Evolutionary conservation across 1,284 basidiomycete genomes (phyloP).

Genomic region (Malassezia arunalokei): DNA sequence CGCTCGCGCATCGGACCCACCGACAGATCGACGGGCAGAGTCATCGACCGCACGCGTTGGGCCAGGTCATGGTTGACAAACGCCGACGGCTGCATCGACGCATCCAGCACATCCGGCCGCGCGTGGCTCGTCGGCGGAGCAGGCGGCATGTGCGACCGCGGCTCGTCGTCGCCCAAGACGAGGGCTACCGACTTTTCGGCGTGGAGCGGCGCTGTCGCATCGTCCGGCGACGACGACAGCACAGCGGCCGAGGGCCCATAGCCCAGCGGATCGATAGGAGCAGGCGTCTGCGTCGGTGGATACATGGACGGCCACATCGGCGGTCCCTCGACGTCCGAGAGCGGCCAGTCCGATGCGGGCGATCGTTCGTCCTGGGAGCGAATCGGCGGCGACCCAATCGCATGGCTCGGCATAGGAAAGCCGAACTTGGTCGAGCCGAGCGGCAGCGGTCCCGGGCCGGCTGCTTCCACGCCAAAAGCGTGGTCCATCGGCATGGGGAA

Average conservation of each 20-base stretch:
- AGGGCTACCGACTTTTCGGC: constrained; percentile 11
- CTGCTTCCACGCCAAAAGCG: neutral
- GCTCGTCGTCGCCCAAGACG: constrained; percentile 10
- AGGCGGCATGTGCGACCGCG: neutral
- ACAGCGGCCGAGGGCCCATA: neutral
- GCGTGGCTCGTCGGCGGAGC: neutral
- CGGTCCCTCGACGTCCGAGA: neutral
- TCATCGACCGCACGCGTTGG: constrained; percentile 11
- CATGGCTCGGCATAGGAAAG: neutral
- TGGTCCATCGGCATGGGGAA: neutral
- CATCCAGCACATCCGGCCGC: neutral
- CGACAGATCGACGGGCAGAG: constrained; percentile 3
- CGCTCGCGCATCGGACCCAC: neutral
- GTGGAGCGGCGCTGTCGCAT: constrained; percentile 2
- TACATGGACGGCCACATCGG: neutral
- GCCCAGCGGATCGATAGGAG: neutral
- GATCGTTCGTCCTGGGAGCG: neutral
- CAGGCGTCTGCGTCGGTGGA: neutral
- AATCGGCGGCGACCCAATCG: neutral
- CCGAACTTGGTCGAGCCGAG: neutral
- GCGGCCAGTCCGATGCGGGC: neutral
- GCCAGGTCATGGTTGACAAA: constrained; percentile 1
- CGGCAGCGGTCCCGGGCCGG: neutral
- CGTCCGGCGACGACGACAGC: constrained; percentile 9
- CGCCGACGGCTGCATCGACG: neutral